Conservation (phyloP, 441 rosid genomes). For the Daphne laureola region DNA sequence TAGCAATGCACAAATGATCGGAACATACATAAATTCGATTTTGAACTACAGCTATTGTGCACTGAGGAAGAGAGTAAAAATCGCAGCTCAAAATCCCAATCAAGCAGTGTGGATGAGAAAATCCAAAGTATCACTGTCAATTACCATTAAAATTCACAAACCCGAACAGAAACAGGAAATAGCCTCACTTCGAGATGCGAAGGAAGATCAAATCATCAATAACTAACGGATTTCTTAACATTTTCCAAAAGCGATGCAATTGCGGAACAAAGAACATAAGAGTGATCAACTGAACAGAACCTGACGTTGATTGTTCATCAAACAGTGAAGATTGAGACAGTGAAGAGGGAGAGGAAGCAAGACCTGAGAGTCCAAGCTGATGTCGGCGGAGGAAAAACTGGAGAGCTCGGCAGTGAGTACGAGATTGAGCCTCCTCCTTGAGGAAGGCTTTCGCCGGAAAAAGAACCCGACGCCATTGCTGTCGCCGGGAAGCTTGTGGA, state of each 20-base stretch:
- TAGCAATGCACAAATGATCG: not conserved
- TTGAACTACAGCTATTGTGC: not conserved
- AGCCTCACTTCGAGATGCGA: not conserved
- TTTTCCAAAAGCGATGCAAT: not conserved
- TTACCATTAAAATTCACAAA: not conserved
- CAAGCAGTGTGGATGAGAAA: no score
- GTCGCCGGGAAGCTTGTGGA: conserved; percentile 17
- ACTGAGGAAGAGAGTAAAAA: no score
- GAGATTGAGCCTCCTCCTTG: conserved; percentile 33
- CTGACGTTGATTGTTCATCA: not conserved
- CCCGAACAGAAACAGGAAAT: not conserved
- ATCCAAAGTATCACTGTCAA: no score
- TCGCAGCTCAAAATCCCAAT: not conserved
- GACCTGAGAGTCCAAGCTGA: conserved; percentile 78
- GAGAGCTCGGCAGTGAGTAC: conserved; percentile 55
- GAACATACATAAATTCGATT: not conserved
- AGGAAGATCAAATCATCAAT: not conserved
- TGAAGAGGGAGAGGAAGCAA: not conserved
- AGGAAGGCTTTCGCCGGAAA: conserved; percentile 26
- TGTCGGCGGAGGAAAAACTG: conserved; percentile 40
- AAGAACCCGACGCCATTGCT: conserved; percentile 27
- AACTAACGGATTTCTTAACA: conserved; percentile 3
- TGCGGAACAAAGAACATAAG: not conserved
- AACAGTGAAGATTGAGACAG: not conserved
- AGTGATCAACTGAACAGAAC: not conserved